Base-by-base conservation (phyloP, 306 rosid genomes). In the Pachyrhizus erosus region DNA sequence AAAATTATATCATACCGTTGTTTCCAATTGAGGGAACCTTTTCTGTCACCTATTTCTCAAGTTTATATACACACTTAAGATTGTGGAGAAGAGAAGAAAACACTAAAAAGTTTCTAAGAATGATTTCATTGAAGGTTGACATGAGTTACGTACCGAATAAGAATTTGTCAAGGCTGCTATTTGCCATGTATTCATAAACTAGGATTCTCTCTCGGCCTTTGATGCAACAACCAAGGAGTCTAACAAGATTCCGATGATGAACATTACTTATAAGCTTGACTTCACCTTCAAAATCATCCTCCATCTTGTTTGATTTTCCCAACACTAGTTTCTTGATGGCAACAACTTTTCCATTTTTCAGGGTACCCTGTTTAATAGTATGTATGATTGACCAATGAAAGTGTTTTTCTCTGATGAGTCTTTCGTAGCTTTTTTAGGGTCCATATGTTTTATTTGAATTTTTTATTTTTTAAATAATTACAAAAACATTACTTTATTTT, bases 131-230 rank as follows among this genome's bases (percentile, higher is more conserved):
- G 26, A 18, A 54, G 13, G 58, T 73, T 73, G 5, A 46, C 15
- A 9, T 37, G 43, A 65, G 20, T 78, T 88, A n/a, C n/a, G n/a
- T n/a, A 92, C 97, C 91, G 77, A 87, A 92, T 64, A 92, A 79
- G 87, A 89, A 92, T 84, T 52, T 89, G 76, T 90, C 92, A 5
- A 90, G 89, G 65, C 94, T 92, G 72, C 79, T 86, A 26, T 92
- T 89, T 37, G 86, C 83, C 97, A 92, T 92, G 88, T 87, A 90
- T 78, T 92, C 91, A 48, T 86, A 90, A 71, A 92, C 92, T 27
- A 92, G 88, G 58, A 92, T 88, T 76, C 88, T 82, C 31, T 92
- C 90, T 39, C 84, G 89, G 18, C 91, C 92, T 81, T 90, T 90
- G 20, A 4, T 61, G 39, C 68, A 61, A 14, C 39, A 61, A 61